A percentile compares a stretch with the other conserved stretches of the same genome.
phyloP scores from a whole-genome alignment of 1,139 yeast genomes.

The Blastobotrys proliferans region DNA sequence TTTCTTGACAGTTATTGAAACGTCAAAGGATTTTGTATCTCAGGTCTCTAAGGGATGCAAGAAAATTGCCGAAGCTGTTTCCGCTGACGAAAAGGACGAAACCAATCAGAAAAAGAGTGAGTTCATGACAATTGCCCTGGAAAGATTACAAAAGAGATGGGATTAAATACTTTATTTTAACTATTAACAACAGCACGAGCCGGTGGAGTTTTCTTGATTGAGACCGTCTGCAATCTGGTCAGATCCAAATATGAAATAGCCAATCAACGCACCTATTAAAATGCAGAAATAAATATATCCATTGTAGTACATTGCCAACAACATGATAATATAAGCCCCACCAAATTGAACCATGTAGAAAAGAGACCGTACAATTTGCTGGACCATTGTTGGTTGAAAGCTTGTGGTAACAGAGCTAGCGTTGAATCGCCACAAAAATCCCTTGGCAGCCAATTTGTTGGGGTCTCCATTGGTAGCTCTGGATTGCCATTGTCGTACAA shows the following conservation, averaged over 20 bases:
- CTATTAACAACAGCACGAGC: constrained; percentile 9
- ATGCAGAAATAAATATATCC: constrained; percentile 63
- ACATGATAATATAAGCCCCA: constrained; percentile 59
- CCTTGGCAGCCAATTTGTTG: too few species aligned
- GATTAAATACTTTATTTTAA: background rate
- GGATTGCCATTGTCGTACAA: constrained; percentile 31
- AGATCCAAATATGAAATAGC: constrained; percentile 41
- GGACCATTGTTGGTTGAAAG: constrained; percentile 38
- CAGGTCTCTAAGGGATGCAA: background rate
- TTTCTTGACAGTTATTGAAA: constrained; percentile 46
- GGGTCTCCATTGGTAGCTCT: background rate
- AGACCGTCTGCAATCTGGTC: constrained; percentile 19
- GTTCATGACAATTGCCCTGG: background rate
- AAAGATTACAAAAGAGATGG: constrained; percentile 3
- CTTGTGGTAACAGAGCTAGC: background rate
- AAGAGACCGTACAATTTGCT: constrained; percentile 47
- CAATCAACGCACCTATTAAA: constrained; percentile 58
- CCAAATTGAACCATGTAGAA: constrained; percentile 60
- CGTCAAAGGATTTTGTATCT: constrained; percentile 19
- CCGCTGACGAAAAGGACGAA: background rate
- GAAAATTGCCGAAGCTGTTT: background rate
- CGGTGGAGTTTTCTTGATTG: constrained; percentile 4
- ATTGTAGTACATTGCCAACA: constrained; percentile 69
- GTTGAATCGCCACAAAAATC: background rate
- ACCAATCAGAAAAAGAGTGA: constrained; percentile 1